Base-by-base conservation (phyloP, 1,284 basidiomycete genomes). In the Pseudozyma flocculosa region DNA sequence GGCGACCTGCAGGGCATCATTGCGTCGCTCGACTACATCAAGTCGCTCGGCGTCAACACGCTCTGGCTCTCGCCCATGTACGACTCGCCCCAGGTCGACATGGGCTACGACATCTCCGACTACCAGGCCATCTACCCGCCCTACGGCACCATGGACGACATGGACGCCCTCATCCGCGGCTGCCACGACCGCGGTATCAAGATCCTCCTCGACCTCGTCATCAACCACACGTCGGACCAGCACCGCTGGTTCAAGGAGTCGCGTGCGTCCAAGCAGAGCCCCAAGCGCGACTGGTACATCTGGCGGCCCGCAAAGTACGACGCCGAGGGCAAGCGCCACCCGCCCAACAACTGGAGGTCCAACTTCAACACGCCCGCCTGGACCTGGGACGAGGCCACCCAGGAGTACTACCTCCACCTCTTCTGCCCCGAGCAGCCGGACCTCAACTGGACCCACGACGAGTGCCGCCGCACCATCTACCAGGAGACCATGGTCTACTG, bases 61-160 rank as follows among this genome's bases (percentile, higher is more conserved):
- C 76, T 89, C 26, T 90, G 88, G 88, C 79, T 89, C 26, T 85
- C 82, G 4, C 88, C 89, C 22, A 87, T 89, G 56, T 89, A 88
- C 78, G 82, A 82, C 46, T 85, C 84, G 4, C 86, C 86, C 0
- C 79, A 84, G 54, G 84, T 84, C 19, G 87, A 89, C 77, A 87
- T 88, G 84, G 88, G 26, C 26, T 29, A 29, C 26, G 26, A 29
- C 11, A 43, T 29, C 26, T 7, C 7, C 11, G 26, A 29, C 26
- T 29, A 29, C 79, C 80, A 84, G 23, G 80, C 84, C 63, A 86
- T 90, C 61, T 86, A 89, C 80, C 83, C 85, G 15, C 80, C 83
- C 43, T 90, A 88, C 76, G 88, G 88, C 10, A 87, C 86, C 0
- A 75, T 89, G n/a, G 81, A 80, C 4, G 87, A 90, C 68, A 88